Evolutionary conservation across 805 yeast genomes (phyloP), one percentile per base, ranked within the genome.

Genomic region (Yamadazyma akitaensis): DNA sequence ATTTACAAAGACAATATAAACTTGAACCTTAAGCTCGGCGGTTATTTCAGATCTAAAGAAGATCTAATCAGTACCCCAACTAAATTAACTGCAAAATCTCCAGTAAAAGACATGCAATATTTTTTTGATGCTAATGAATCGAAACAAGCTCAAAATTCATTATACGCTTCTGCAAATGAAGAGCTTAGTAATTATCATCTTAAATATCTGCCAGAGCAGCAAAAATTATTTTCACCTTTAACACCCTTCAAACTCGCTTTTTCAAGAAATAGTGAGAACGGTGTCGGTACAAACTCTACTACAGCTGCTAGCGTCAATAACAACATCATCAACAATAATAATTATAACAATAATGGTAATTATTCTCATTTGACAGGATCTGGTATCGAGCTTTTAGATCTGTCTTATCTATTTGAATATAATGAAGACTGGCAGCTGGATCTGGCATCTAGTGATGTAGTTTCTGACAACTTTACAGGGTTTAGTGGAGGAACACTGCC

Each of bases 11-110:
- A 52, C 40, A 41, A 48, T 30, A 52, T 48, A 10, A 49, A 46
- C 21, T 42, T 52, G 30, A 48, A 42, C 18, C 36, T 52, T 6
- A 52, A 52, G 24, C 25, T 52, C 6, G 51, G 51, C 2, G 53
- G 56, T 3, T 40, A 47, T 30, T 32, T 49, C 13, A 42, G 24
- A 26, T 39, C 49, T 8, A 34, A 25, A 26, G n/a, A 9, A 2
- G 24, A 21, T 21, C 24, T 24, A 5, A 10, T n/a, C 24, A 10
- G 18, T 12, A 10, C n/a, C 9, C 17, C 25, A 3, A 3, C 7
- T 21, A 21, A 21, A 21, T 21, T 21, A 5, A 21, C 24, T 21
- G 24, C 24, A 7, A 12, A 12, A 24, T 18, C 26, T 7, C 26
- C 42, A 7, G 19, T 14, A 14, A 17, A 10, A 9, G 43, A 40